Base-by-base conservation (phyloP, 2,329 filamentous ascomycete genomes). In the Calonectria multiphialidica region DNA sequence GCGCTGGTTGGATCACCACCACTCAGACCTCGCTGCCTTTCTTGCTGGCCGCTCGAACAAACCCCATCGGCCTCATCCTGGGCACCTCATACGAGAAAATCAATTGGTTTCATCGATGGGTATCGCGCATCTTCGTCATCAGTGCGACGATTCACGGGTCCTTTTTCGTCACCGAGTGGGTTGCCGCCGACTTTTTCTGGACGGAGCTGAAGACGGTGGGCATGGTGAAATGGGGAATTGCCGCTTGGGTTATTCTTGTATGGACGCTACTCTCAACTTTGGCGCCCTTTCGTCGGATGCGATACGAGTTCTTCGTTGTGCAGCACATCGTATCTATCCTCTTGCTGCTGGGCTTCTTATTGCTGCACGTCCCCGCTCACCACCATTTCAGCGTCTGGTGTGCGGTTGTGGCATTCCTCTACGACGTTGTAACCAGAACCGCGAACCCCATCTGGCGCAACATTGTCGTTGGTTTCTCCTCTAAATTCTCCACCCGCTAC, bases 301-400 rank as follows among this genome's bases (percentile, higher is more conserved):
- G 76, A 64, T 80, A 80, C 33, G 79, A 80, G 61, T 68, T 80
- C 2, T 80, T 80, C n/a, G 77, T 80, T 10, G 33, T 76, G n/a
- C 79, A 80, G 53, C 79, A 80, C 28, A 72, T 80, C 9, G 15
- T 72, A 1, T 80, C 79, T 1, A 73, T 80, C 3, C 71, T 77
- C 6, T 21, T 76, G n/a, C 53, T 80, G 12, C 30, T 80, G 1
- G 70, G 73, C 2, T 76, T 79, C 3, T 47, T 80, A 1, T 65
- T 80, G 3, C 71, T 80, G 2, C 78, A 80, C 16, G 78, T 80
- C 45, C 78, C 78, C 25, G 70, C 76, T 1, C 78, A 80, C 15
- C 78, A 80, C 21, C 75, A 78, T 1, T 80, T 80, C 25, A 80
- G 78, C 40, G 71, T 80, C 47, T 80, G 78, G 78, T 80, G 78